These are phyloP conservation scores for Leccinum subrobustum DNA, from an alignment of 1,284 basidiomycete genomes.

Conservation along the genomic window DNA sequence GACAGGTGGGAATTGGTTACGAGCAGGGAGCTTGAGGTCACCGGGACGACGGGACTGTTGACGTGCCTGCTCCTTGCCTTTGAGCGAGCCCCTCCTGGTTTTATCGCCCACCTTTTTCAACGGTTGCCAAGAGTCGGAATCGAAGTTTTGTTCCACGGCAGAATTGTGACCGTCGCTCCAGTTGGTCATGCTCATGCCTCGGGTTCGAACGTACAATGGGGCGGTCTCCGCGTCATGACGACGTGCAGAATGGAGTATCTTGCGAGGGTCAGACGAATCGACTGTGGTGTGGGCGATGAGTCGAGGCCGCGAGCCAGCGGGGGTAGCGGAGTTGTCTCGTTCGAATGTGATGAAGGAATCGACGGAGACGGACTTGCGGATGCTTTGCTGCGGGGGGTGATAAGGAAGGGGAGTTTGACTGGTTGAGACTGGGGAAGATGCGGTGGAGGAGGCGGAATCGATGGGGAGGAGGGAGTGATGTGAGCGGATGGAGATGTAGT, in stretches of 20 bases:
- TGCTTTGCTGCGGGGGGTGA: slow-evolving; percentile 30
- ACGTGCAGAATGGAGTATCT: slow-evolving; percentile 24
- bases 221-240: slow-evolving; percentile 34
- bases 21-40: slow-evolving; percentile 38
- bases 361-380: slow-evolving; percentile 72
- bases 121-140: slow-evolving; percentile 29
- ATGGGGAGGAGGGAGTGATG: slow-evolving; percentile 26
- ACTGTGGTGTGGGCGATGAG: slow-evolving; percentile 27
- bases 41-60: slow-evolving; percentile 29
- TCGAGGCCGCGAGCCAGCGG: slow-evolving; percentile 36
- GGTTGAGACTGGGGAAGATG: slow-evolving; percentile 26
- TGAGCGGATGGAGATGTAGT: slow-evolving; percentile 16
- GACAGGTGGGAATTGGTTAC: slow-evolving; percentile 32
- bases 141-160: slow-evolving; percentile 29
- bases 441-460: slow-evolving; percentile 35
- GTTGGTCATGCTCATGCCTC: slow-evolving; percentile 56
- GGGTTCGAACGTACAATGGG: slow-evolving; percentile 43
- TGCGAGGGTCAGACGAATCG: slow-evolving; percentile 21
- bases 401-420: slow-evolving; percentile 11
- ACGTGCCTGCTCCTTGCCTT: slow-evolving; percentile 32
- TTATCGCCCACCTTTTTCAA: slow-evolving; percentile 34
- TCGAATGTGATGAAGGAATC: slow-evolving; percentile 64
- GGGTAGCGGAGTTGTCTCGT: slow-evolving; percentile 36
- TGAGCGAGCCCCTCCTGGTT: slow-evolving; percentile 34
- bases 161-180: slow-evolving; percentile 29